Evolutionary conservation across 2,329 filamentous ascomycete genomes (phyloP), one percentile per base, ranked within the genome.

Genomic region (Apiospora hydei): DNA sequence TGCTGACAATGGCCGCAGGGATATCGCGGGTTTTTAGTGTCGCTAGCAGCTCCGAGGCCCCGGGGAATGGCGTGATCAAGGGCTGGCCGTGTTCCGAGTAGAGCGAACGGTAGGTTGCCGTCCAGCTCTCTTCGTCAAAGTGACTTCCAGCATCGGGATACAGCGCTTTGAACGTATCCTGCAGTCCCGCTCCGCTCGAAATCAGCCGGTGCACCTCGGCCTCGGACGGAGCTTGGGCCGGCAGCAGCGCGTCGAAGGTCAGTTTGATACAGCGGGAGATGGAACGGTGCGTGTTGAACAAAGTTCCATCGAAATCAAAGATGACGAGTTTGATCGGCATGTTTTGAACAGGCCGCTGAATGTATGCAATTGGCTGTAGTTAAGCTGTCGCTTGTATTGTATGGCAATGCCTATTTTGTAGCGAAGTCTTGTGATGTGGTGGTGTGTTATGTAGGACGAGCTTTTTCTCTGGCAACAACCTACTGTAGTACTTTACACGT

Each of bases 281-380:
- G 38, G 74, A 73, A 18, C 66, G 26, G 64, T 74, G 69, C 8
- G 72, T 74, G 51, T 76, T 72, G 69, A 76, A 75, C 30, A 76
- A 67, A n/a, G 69, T 75, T 67, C 73, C 71, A 44, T 74, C 73
- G 43, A 76, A 76, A 41, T 74, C 72, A 43, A 74, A 72, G 14
- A 75, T 73, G 1, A 75, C 68, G 21, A 76, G 72, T 30, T 64
- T 64, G 57, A 41, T 64, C 5, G 57, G 10, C 57, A 41, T 64
- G 41, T 26, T 41, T 8, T 2, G 46, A 44, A 18, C 13, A 0
- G 49, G 6, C n/a, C 14, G 10, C 11, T 4, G 24, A 14, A 13
- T 11, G 49, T 26, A 3, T 14, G 5, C n/a, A 53, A 53, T 14
- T 13, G 13, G 49, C 14, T 30, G 13, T 14, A 14, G 49, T 13